Percentiles rank a stretch among this genome's conserved stretches.
Conservation (phyloP, 164 flowering plant genomes). For the Stephania yunnanensis region DNA sequence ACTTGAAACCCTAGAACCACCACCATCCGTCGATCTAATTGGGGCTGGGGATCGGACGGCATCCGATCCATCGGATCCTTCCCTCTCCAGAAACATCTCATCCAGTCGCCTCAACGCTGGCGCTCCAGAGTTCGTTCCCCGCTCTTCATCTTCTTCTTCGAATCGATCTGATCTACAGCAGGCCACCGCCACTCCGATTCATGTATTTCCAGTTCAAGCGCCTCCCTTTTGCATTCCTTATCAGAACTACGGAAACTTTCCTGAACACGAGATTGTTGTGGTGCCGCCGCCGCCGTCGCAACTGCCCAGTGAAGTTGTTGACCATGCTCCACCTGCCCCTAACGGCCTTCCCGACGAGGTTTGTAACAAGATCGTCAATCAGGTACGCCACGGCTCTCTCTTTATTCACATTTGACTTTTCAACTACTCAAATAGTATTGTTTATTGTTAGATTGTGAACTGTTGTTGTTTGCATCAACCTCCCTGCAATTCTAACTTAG, state of each 20-base stretch:
- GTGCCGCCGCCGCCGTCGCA: slow-evolving; percentile 3
- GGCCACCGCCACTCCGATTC: slow-evolving; percentile 25
- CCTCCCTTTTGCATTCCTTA: slow-evolving; percentile 29
- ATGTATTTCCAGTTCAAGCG: slow-evolving; percentile 28
- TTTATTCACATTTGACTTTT: too few species aligned
- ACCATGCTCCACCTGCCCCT: slow-evolving; percentile 22
- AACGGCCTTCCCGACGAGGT: slow-evolving; percentile 49
- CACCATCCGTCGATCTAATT: background rate
- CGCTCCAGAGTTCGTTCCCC: slow-evolving; percentile 80
- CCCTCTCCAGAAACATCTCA: slow-evolving; percentile 39
- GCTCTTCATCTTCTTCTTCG: slow-evolving; percentile 1
- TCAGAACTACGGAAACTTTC: slow-evolving; percentile 22
- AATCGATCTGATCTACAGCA: slow-evolving; percentile 22
- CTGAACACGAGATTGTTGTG: slow-evolving; percentile 28
- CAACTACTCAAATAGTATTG: too few species aligned
- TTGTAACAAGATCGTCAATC: slow-evolving; percentile 56
- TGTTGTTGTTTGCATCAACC: too few species aligned
- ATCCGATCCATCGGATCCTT: slow-evolving; percentile 25
- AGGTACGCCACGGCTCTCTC: slow-evolving; percentile 24
- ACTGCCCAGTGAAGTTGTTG: slow-evolving; percentile 23
- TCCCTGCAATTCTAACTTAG: too few species aligned
- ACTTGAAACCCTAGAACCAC: slow-evolving; percentile 18
- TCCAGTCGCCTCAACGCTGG: slow-evolving; percentile 64
- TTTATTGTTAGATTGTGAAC: too few species aligned
- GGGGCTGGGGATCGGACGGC: too few species aligned